Evolutionary conservation across 2,329 filamentous ascomycete genomes (phyloP).

Genomic region (Ophiostoma perfectum): DNA sequence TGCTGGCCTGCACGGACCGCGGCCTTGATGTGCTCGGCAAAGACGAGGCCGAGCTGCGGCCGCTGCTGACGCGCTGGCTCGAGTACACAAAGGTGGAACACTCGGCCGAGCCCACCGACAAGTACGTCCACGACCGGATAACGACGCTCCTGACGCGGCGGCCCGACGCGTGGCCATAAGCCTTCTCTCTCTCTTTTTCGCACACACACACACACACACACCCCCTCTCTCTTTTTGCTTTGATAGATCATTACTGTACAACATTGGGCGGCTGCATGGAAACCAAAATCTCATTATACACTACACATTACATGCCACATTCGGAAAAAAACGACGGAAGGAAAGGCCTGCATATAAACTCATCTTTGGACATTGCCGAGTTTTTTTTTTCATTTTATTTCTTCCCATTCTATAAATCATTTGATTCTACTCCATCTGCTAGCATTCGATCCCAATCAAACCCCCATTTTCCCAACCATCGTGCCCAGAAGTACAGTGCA

Average conservation of each 20-base stretch:
- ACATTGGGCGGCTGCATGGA: conserved; percentile 3
- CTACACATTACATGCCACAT: background rate
- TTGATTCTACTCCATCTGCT: background rate
- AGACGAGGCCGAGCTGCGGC: conserved; percentile 49
- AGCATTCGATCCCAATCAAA: background rate
- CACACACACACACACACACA: background rate
- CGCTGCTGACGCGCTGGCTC: conserved; percentile 45
- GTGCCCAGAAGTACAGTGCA: too few species aligned
- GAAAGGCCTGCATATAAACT: conserved; percentile 8
- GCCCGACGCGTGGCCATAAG: conserved; percentile 25
- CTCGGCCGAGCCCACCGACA: background rate
- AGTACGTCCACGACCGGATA: conserved; percentile 7
- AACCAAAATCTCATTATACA: background rate
- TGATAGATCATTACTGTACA: background rate
- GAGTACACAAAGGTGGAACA: conserved; percentile 34
- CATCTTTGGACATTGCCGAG: background rate
- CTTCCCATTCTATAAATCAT: background rate
- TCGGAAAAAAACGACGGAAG: background rate
- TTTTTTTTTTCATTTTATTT: background rate
- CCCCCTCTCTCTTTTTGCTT: background rate
- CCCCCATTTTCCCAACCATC: too few species aligned
- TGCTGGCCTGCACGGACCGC: conserved; percentile 64
- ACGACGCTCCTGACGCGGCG: conserved; percentile 22
- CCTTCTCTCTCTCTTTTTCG: conserved; percentile 4
- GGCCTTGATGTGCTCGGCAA: conserved; percentile 55